Evolutionary conservation across 192 early-diverging fungal genomes (phyloP).

Genomic region (Rhizophlyctis rosea): DNA sequence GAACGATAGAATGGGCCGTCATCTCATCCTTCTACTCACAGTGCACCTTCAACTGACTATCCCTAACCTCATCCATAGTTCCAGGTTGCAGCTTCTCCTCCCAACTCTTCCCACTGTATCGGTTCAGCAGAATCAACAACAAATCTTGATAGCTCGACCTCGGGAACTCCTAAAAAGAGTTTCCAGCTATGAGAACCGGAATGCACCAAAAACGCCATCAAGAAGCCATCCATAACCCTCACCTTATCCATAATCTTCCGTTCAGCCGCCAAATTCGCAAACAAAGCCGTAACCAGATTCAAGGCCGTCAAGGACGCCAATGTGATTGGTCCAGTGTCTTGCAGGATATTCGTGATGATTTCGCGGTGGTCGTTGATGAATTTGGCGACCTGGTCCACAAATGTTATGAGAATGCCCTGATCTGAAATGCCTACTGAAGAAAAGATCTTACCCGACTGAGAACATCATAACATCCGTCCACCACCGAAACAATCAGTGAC

Average conservation of each 20-base stretch:
- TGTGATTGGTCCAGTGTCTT: conserved; percentile 41
- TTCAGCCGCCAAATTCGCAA: conserved; percentile 15
- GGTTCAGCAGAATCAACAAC: conserved; percentile 34
- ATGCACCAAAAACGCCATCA: background rate
- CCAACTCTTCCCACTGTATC: conserved; percentile 15
- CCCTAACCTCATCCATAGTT: background rate
- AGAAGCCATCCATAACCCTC: background rate
- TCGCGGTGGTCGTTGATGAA: conserved; percentile 46
- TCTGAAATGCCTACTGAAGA: too few relatives aligned
- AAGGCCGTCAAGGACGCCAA: conserved; percentile 46
- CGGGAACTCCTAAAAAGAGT: background rate
- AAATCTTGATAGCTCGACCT: conserved; percentile 18
- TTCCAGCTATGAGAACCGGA: too few relatives aligned
- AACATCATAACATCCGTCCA: too few relatives aligned
- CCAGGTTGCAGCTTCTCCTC: background rate
- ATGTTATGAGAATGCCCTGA: too few relatives aligned
- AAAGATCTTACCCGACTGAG: too few relatives aligned
- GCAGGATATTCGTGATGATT: conserved; percentile 53
- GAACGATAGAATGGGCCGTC: too few relatives aligned
- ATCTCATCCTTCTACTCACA: background rate
- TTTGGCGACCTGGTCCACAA: conserved; percentile 30
- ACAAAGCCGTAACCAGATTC: conserved; percentile 42
- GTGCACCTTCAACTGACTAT: background rate
- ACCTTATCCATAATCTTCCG: background rate
- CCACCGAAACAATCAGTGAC: conserved; percentile 55